Base-by-base conservation (phyloP, 768 basidiomycete genomes). In the Pleurotus salmoneostramineus region DNA sequence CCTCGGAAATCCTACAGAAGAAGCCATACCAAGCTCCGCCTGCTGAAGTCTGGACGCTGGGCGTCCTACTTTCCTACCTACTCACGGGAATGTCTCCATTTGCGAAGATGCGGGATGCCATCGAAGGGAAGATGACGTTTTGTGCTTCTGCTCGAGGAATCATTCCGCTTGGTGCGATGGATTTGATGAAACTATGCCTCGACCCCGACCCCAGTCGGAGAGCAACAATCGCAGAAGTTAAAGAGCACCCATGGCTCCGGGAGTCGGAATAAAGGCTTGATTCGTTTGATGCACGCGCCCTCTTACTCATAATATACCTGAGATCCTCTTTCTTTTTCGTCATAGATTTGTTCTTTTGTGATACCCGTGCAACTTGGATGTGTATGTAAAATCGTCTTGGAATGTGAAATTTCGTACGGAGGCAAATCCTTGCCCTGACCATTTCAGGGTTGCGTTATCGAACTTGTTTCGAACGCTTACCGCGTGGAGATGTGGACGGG, bases 21-120 rank as follows among this genome's bases (percentile, higher is more conserved):
- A 85, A 85, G 67, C 82, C 85, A 8, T 98, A 99, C 68, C 91
- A 91, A 59, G 95, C 96, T 0, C 86, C 94, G 0, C 95, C 95
- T 40, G 94, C 93, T 27, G 96, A 99, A 70, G 84, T 98, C 45
- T 99, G 96, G 96, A 93, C 91, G 6, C 83, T 97, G 21, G 96
- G 96, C 14, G 91, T 98, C 35, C 83, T 99, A 56, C 85, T 99
- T 64, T 96, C 93, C 47, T 97, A 94, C 69, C 81, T 99, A 56
- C 82, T 99, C 52, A 95, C 93, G 15, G 96, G 96, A 3, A 79
- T 89, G 59, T 90, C 96, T 14, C 95, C 95, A 2, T 99, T 98
- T 69, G 91, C 93, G 48, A 91, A 90, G 14, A 88, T 89, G 62
- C 83, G 85, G 65, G 88, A 91, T 65, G 87, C 89, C n/a, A 77